Evolutionary conservation across 768 basidiomycete species (phyloP).

Genomic region (Tylopilus vinaceipallidus): DNA sequence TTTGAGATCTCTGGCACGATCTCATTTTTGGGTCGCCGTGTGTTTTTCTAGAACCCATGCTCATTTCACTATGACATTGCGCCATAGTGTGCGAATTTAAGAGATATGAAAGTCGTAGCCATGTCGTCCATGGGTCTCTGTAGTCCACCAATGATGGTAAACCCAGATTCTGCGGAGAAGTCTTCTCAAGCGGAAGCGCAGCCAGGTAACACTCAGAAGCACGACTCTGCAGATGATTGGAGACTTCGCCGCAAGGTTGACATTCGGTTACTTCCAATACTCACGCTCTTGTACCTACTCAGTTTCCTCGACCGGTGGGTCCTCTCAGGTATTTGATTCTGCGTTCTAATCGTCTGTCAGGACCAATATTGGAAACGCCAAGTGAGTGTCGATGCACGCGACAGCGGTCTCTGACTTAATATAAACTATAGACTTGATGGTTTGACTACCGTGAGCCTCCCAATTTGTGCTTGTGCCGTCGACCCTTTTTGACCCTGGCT

Average conservation of each 20-base stretch:
- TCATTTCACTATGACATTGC: conserved; percentile 3
- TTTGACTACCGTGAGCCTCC: conserved; percentile 39
- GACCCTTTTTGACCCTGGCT: background rate
- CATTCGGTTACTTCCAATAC: conserved; percentile 36
- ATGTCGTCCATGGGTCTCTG: background rate
- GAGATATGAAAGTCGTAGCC: background rate
- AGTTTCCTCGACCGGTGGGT: conserved; percentile 41
- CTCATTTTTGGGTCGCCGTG: too few species aligned
- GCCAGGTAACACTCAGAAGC: background rate
- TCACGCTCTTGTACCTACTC: conserved; percentile 40
- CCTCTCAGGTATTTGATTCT: background rate
- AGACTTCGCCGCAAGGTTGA: conserved; percentile 36
- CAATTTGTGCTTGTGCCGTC: background rate
- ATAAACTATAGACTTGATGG: conserved; percentile 46
- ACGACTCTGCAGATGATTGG: conserved; percentile 17
- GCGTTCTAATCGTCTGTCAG: conserved; percentile 9
- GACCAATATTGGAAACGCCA: conserved; percentile 41
- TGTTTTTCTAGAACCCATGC: too few species aligned
- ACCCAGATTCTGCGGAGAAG: conserved; percentile 9
- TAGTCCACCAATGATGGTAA: conserved; percentile 9
- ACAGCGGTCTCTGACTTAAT: background rate
- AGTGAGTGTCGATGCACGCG: conserved; percentile 18
- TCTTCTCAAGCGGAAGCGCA: conserved; percentile 5
- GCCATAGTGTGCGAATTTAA: conserved; percentile 3
- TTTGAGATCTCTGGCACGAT: too few species aligned